Percentiles rank a stretch among this genome's conserved stretches.
Conservation (phyloP, 495 filamentous ascomycete species). For the Schizothecium vesticola region DNA sequence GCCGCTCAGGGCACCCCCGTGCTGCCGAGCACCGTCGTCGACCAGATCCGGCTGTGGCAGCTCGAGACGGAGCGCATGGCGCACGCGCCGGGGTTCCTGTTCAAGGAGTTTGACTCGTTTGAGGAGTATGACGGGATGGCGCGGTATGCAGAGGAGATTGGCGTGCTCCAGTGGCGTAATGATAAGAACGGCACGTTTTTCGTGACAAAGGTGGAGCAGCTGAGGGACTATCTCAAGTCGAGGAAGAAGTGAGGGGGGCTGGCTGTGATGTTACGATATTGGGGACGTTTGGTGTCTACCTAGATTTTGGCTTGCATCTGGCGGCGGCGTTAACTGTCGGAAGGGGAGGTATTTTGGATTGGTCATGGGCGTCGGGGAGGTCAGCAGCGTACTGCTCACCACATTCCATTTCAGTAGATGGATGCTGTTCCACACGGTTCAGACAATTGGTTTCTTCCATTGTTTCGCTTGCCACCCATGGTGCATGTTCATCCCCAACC, state of each 20-base stretch:
- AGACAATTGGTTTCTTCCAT: background rate
- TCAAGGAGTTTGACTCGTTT: constrained; percentile 75
- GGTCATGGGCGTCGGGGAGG: background rate
- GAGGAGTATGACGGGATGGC: constrained; percentile 72
- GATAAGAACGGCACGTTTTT: constrained; percentile 78
- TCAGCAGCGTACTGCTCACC: background rate
- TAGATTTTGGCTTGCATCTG: background rate
- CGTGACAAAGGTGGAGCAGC: constrained; percentile 77
- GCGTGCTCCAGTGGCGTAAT: constrained; percentile 84
- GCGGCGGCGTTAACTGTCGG: background rate
- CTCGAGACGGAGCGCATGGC: constrained; percentile 89
- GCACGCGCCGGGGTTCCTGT: constrained; percentile 75
- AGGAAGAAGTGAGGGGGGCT: constrained; percentile 42
- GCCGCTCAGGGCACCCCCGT: constrained; percentile 54
- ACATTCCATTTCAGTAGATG: background rate
- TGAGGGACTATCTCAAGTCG: constrained; percentile 70
- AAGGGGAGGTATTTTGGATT: background rate
- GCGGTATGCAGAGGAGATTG: constrained; percentile 82
- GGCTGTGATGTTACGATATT: background rate
- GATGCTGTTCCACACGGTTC: background rate
- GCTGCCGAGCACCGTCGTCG: constrained; percentile 89
- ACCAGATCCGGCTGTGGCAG: constrained; percentile 97
- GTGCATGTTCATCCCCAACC: background rate
- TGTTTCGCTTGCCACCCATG: background rate
- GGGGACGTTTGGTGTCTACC: background rate